Evolutionary conservation across 2,329 filamentous ascomycete species (phyloP).

Genomic region (Talaromyces sp.): DNA sequence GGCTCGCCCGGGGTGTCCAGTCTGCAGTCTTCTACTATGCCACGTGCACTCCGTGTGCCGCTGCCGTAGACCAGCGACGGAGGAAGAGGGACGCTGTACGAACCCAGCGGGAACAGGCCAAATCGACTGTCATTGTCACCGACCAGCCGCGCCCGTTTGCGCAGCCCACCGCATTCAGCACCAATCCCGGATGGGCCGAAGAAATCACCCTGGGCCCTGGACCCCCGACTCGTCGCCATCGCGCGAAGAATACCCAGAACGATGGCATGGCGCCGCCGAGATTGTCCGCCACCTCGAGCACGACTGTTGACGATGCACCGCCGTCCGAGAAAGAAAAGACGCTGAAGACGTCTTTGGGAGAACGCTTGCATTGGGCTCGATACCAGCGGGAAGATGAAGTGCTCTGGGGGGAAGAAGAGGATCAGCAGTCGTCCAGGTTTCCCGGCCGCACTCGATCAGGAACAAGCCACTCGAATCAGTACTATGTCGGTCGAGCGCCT

Average conservation of each 20-base stretch:
- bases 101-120: constrained; percentile 61
- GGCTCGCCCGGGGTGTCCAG: constrained; percentile 46
- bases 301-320: constrained; percentile 25
- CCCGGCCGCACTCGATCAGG: constrained; percentile 34
- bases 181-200: constrained; percentile 82
- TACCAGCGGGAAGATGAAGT: constrained; percentile 87
- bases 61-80: constrained; percentile 64
- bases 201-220: constrained; percentile 80
- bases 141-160: constrained; percentile 70
- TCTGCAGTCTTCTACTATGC: constrained; percentile 48
- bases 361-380: constrained; percentile 70
- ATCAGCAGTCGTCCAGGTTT: constrained; percentile 50
- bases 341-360: constrained; percentile 30
- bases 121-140: constrained; percentile 50
- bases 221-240: constrained; percentile 56
- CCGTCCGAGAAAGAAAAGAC: constrained; percentile 44
- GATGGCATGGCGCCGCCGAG: constrained; percentile 41
- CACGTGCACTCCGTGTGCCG: constrained; percentile 57
- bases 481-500: constrained; percentile 59
- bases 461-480: constrained; percentile 44
- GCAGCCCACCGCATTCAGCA: constrained; percentile 74
- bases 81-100: constrained; percentile 65
- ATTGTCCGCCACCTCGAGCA: constrained; percentile 15
- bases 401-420: constrained; percentile 70
- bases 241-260: constrained; percentile 58